Evolutionary conservation across 2,329 filamentous ascomycete genomes (phyloP), one percentile per base, ranked within the genome.

Genomic region (Colletotrichum sp.): DNA sequence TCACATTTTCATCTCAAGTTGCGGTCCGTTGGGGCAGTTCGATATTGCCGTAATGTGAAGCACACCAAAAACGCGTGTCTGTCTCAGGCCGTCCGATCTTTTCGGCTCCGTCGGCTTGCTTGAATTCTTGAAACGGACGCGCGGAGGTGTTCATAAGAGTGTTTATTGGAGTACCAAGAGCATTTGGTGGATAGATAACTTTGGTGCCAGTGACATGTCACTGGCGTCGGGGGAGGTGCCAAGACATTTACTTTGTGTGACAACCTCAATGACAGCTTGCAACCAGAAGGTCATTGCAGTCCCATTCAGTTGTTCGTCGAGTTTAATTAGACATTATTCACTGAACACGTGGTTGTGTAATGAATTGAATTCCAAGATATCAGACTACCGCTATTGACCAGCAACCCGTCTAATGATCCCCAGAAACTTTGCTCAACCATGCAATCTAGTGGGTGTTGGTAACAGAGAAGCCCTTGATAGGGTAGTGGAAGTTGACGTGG

Each of bases 401-500:
- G 13, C 13, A 57, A 21, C n/a, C 12, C 13, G n/a, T 24, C 24
- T 57, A 68, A n/a, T 55, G 18, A 49, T 26, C 12, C 63, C 64
- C 16, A 13, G 26, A 21, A 16, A 52, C 34, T 10, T 7, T 6
- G 7, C 7, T 8, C 28, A 28, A 12, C 9, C 10, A 7, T 16
- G 7, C 24, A 32, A 12, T 15, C 16, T 72, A 75, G 49, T 72
- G 52, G 34, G 69, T 75, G 55, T 75, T 72, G 52, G 69, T 75
- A 16, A 39, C 62, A 72, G 72, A 72, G 64, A 76, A 76, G 7
- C 64, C 74, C 74, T 69, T 69, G 15, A 76, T 44, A 4, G 74
- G 74, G 32, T 59, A 76, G 64, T 76, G 69, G 26, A 76, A 74
- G 57, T 76, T 60, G 57, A 74, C 71, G 16, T 74, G 74, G 21